phyloP scores from a whole-genome alignment of 148 eudicot genomes.

The Amaranthus cruentus region DNA sequence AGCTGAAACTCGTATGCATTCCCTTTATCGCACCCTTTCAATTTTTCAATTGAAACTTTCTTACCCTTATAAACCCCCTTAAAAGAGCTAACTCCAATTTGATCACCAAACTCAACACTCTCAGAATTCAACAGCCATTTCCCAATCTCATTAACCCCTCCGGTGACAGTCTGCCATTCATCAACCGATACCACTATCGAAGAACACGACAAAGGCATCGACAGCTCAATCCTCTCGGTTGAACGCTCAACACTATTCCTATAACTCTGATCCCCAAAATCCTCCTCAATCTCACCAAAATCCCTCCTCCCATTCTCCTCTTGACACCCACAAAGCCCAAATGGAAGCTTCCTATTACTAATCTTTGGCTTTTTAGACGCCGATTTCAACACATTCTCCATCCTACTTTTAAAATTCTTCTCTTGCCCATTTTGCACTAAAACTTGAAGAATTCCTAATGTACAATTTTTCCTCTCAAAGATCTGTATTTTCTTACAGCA shows the following conservation, averaged over 20 bases:
- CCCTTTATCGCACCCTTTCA: slow-evolving; percentile 92
- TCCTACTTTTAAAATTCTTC: slow-evolving; percentile 44
- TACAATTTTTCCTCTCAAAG: slow-evolving; percentile 79
- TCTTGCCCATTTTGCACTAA: slow-evolving; percentile 61
- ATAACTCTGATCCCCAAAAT: slow-evolving; percentile 44
- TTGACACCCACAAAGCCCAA: slow-evolving; percentile 96
- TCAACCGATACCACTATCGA: slow-evolving; percentile 68
- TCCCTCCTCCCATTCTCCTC: slow-evolving; percentile 58
- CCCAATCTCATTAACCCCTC: slow-evolving; percentile 57
- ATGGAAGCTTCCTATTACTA: slow-evolving; percentile 71
- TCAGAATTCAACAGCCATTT: slow-evolving; percentile 68
- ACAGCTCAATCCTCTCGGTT: slow-evolving; percentile 36
- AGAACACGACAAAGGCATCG: slow-evolving; percentile 59
- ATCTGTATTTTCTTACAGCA: slow-evolving; percentile 76
- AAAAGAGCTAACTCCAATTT: slow-evolving; percentile 52
- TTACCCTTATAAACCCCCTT: slow-evolving; percentile 78
- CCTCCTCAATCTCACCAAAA: slow-evolving; percentile 70
- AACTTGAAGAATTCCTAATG: slow-evolving; percentile 60
- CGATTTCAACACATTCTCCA: slow-evolving; percentile 70
- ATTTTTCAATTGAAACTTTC: slow-evolving; percentile 68
- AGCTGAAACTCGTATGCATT: slow-evolving; percentile 72
- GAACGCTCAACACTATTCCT: slow-evolving; percentile 60
- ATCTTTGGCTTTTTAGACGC: slow-evolving; percentile 63
- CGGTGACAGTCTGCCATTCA: slow-evolving; percentile 89
- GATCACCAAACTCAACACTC: slow-evolving; percentile 60